Conservation (phyloP, 257 asterid genomes). For the Plectranthus barbatus region DNA sequence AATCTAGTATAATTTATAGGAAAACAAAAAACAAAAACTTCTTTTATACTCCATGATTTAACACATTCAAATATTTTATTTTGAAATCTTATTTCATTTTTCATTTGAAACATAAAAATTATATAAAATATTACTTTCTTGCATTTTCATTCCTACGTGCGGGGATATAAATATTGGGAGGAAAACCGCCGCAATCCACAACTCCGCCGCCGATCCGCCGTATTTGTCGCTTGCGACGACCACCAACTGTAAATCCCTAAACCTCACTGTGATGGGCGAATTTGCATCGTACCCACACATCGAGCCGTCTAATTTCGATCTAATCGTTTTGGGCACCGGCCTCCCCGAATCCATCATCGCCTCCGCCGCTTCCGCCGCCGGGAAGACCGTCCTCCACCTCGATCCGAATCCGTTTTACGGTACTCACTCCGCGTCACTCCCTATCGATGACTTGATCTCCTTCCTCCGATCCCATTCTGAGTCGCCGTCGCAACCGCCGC, state of each 20-base stretch:
- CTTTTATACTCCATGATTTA: too few relatives aligned
- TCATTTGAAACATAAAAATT: too few relatives aligned
- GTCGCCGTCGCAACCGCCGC: constrained; percentile 18
- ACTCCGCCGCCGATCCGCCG: background rate
- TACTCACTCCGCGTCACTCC: constrained; percentile 55
- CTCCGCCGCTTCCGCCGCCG: constrained; percentile 67
- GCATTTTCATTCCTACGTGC: too few relatives aligned
- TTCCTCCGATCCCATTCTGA: constrained; percentile 42
- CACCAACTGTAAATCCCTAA: background rate
- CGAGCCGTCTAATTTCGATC: constrained; percentile 75
- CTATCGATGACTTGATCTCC: constrained; percentile 45
- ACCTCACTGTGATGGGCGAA: constrained; percentile 46
- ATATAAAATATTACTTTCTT: too few relatives aligned
- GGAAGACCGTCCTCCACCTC: constrained; percentile 77
- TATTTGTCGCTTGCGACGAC: background rate
- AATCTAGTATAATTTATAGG: too few relatives aligned
- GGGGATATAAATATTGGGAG: too few relatives aligned
- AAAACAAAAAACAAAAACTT: too few relatives aligned
- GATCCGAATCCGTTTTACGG: constrained; percentile 82
- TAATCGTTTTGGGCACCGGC: constrained; percentile 78
- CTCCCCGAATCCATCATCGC: constrained; percentile 75
- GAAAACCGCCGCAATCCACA: background rate
- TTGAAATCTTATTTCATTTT: too few relatives aligned
- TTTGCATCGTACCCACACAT: constrained; percentile 44
- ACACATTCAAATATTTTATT: too few relatives aligned